Evolutionary conservation across 306 rosid species (phyloP), one percentile per base, ranked within the genome.

Genomic region (Delonix regia): DNA sequence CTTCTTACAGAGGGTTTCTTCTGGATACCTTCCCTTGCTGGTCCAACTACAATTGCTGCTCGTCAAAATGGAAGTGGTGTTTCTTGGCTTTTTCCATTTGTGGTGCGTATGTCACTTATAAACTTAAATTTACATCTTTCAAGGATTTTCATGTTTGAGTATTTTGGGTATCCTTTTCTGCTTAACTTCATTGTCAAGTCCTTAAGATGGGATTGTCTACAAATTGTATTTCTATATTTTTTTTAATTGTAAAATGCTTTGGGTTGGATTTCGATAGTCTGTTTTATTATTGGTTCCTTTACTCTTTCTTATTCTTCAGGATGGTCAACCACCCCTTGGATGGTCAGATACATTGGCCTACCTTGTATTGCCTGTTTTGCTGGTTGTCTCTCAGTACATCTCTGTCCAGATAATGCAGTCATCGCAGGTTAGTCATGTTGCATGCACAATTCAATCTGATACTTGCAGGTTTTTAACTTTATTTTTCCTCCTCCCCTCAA

Each of bases 11-110:
- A 96, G 84, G 99, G 99, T 62, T 96, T 96, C 86, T 96, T 96
- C 87, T 96, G 99, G 99, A 93, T 96, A 85, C 99, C 99, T 78
- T 93, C 97, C 64, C 90, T 96, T 79, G 94, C 99, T 79, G 99
- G 97, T 80, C 99, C 99, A 59, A 96, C 98, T 70, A 90, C 97
- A 28, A 22, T 93, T 52, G 93, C 94, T 69, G 87, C 98, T 73
- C 93, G 93, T 73, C 96, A 93, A 86, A 91, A 61, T 80, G 99
- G 99, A 57, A 86, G 97, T 70, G 99, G 88, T 44, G 71, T 93
- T 87, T 91, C 98, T 66, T 96, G 99, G 99, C 93, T 96, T 80
- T 96, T 93, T 73, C 99, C 99, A 18, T 96, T 96, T 81, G 88
- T 91, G 57, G 99, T 94, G 77, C 76, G 91, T 87, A 33, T 74